Evolutionary conservation across 495 filamentous ascomycete genomes (phyloP).

Genomic region (Letharia columbiana): DNA sequence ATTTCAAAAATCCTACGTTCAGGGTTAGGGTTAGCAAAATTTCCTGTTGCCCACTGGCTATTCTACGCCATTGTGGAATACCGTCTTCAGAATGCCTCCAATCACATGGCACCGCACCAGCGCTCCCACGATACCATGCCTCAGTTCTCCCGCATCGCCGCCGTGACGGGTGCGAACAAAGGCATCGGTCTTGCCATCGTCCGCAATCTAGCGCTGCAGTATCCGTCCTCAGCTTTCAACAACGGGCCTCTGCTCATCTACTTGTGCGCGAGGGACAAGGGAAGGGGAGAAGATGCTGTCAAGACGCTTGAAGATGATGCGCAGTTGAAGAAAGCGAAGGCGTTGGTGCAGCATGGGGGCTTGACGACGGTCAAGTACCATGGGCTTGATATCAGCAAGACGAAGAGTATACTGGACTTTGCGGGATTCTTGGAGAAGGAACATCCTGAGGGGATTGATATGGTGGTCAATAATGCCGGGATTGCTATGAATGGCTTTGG

Average conservation of each 20-base stretch:
- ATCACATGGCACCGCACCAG: neutral
- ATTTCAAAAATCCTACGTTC: neutral
- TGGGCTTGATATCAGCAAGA: conserved; percentile 37
- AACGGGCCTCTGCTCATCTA: conserved; percentile 42
- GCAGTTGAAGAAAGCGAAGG: conserved; percentile 36
- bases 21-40: conserved; percentile 1
- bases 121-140: conserved; percentile 2
- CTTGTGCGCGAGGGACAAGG: conserved; percentile 40
- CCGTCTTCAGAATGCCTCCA: neutral
- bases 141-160: conserved; percentile 15
- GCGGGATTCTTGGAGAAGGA: conserved; percentile 34
- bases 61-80: neutral
- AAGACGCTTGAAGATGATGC: conserved; percentile 32
- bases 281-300: conserved; percentile 36
- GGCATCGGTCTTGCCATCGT: conserved; percentile 26
- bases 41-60: neutral
- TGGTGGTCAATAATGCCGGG: conserved; percentile 45
- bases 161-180: conserved; percentile 25
- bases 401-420: conserved; percentile 35
- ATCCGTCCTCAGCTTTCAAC: conserved; percentile 39
- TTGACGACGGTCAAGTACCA: conserved; percentile 36
- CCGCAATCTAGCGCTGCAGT: conserved; percentile 35
- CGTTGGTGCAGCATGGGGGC: conserved; percentile 35
- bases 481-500: conserved; percentile 32
- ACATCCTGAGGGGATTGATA: conserved; percentile 41